Evolutionary conservation across 2,329 filamentous ascomycete species (phyloP).

Genomic region (Pleochaeta shiraiana): DNA sequence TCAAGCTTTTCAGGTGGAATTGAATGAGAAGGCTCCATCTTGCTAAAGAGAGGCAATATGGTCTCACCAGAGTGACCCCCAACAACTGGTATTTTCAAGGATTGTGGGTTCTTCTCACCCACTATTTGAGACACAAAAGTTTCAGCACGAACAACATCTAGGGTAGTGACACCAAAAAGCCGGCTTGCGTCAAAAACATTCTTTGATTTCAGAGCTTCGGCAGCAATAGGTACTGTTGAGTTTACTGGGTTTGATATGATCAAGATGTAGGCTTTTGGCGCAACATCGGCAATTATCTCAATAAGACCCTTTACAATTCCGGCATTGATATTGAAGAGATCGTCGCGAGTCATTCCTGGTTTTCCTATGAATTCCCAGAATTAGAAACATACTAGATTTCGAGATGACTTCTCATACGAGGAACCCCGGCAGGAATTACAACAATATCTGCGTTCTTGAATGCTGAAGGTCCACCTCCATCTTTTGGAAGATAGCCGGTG

Average conservation of each 20-base stretch:
- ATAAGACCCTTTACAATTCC: conserved; percentile 91
- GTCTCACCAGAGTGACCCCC: conserved; percentile 97
- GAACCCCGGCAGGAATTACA: conserved; percentile 94
- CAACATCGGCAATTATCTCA: conserved; percentile 67
- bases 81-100: conserved; percentile 75
- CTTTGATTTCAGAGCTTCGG: conserved; percentile 86
- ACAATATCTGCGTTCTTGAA: conserved; percentile 90
- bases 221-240: conserved; percentile 93
- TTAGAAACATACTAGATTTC: neutral
- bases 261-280: conserved; percentile 83
- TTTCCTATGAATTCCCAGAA: conserved; percentile 40
- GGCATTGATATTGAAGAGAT: conserved; percentile 99
- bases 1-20: conserved; percentile 85
- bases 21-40: conserved; percentile 54
- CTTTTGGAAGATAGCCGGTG: conserved; percentile 67
- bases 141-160: conserved; percentile 95
- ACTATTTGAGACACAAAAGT: conserved; percentile 79
- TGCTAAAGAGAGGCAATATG: conserved; percentile 94
- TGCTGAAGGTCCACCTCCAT: conserved; percentile 67
- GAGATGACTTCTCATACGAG: conserved; percentile 37
- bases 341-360: conserved; percentile 98
- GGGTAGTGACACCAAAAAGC: conserved; percentile 95
- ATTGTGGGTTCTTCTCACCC: conserved; percentile 62
- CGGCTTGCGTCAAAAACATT: conserved; percentile 87
- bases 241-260: conserved; percentile 99